phyloP scores from a whole-genome alignment of 495 filamentous ascomycete species.

The Neurospora sp. region DNA sequence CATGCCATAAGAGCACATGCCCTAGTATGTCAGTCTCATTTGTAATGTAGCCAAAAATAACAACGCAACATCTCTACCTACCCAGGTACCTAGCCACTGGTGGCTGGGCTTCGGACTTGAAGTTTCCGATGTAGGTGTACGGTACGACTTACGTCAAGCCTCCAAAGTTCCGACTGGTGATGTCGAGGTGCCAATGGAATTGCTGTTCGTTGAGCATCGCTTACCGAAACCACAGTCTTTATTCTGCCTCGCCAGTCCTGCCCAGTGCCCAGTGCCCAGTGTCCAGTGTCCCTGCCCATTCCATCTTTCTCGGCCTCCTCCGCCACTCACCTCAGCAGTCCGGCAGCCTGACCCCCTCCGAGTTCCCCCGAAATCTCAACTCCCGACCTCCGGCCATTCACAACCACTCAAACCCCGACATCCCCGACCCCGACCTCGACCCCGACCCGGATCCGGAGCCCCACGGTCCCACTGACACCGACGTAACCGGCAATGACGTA shows the following conservation, averaged over 20 bases:
- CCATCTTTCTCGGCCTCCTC: neutral
- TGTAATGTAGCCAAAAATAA: neutral
- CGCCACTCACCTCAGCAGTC: neutral
- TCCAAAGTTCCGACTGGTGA: neutral
- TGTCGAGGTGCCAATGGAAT: neutral
- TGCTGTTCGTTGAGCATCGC: neutral
- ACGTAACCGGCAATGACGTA: neutral
- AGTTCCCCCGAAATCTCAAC: no score
- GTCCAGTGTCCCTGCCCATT: neutral
- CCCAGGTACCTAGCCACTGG: neutral
- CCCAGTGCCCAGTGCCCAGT: neutral
- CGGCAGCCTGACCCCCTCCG: neutral
- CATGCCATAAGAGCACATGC: neutral
- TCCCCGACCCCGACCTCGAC: neutral
- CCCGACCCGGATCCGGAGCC: neutral
- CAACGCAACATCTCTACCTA: neutral
- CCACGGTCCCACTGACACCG: neutral
- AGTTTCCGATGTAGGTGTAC: neutral
- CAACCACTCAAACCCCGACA: neutral
- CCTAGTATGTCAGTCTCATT: neutral
- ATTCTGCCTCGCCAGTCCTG: neutral
- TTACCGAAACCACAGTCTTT: neutral
- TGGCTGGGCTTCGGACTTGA: neutral
- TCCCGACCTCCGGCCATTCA: neutral
- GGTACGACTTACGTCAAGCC: neutral